Conservation (phyloP, 805 yeast genomes). For the Pichia manshurica region DNA sequence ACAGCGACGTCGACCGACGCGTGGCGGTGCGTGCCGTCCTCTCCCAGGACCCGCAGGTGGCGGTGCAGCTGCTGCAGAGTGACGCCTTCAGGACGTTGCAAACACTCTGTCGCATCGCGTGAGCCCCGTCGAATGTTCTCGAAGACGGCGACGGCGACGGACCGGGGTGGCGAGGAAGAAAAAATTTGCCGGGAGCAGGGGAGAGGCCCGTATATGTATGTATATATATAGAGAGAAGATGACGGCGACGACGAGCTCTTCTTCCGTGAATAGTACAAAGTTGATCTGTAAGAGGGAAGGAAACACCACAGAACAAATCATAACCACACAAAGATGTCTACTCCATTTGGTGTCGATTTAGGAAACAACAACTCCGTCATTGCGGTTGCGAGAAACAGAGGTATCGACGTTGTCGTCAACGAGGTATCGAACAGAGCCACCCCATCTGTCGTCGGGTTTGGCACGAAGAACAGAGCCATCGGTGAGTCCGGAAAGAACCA, state of each 20-base stretch:
- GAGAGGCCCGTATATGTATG: too few relatives aligned
- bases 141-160: neutral
- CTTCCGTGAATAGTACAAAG: too few relatives aligned
- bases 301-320: too few relatives aligned
- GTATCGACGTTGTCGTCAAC: constrained; percentile 95
- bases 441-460: constrained; percentile 85
- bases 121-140: neutral
- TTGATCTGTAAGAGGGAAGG: too few relatives aligned
- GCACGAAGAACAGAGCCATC: constrained; percentile 78
- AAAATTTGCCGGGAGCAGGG: too few relatives aligned
- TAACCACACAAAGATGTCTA: constrained; percentile 68
- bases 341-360: constrained; percentile 96
- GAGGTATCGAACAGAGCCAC: constrained; percentile 98
- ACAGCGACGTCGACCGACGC: neutral
- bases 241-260: too few relatives aligned
- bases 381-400: constrained; percentile 97
- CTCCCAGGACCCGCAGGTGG: neutral
- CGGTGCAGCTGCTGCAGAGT: neutral
- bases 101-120: constrained; percentile 1
- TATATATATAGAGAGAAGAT: too few relatives aligned
- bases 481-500: constrained; percentile 97
- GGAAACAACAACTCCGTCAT: constrained; percentile 92
- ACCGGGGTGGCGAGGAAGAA: too few relatives aligned
- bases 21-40: constrained; percentile 1
- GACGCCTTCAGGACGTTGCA: constrained; percentile 1